A percentile compares a stretch with the other conserved stretches of the same genome.
Evolutionary conservation across 768 basidiomycete species (phyloP).

Genomic region (Boletus pseudopeckii): DNA sequence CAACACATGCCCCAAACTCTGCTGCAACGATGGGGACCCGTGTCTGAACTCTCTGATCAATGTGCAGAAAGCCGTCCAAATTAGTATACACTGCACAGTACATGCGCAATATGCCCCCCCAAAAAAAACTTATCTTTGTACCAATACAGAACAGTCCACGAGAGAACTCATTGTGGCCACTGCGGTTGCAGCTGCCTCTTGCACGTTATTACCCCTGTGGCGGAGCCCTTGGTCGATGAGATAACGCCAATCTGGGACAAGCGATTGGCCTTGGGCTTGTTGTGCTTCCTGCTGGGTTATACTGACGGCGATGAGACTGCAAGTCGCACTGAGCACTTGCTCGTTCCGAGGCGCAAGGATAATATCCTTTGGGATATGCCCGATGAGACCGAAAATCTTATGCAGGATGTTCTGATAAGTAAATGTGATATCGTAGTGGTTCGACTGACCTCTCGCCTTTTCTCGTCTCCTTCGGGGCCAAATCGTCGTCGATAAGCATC

Average conservation of each 20-base stretch:
- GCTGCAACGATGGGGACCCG: slow-evolving; percentile 55
- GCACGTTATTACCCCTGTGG: slow-evolving; percentile 59
- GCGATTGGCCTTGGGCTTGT: slow-evolving; percentile 34
- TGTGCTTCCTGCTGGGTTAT: slow-evolving; percentile 56
- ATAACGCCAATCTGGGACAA: slow-evolving; percentile 60
- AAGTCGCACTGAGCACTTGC: slow-evolving; percentile 67
- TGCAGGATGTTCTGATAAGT: neutral
- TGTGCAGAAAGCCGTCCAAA: slow-evolving; percentile 36
- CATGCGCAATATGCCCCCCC: slow-evolving; percentile 7
- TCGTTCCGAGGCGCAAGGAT: slow-evolving; percentile 68
- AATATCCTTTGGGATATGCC: slow-evolving; percentile 51
- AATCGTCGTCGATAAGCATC: slow-evolving; percentile 43
- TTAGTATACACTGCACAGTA: slow-evolving; percentile 13
- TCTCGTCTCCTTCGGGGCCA: slow-evolving; percentile 33
- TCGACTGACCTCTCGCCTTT: slow-evolving; percentile 43
- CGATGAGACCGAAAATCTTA: slow-evolving; percentile 67
- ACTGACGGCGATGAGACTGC: slow-evolving; percentile 62
- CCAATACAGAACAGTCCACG: slow-evolving; percentile 56
- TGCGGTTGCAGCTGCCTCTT: slow-evolving; percentile 72
- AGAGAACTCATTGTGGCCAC: slow-evolving; percentile 68
- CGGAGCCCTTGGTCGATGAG: slow-evolving; percentile 72
- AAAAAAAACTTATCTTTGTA: slow-evolving; percentile 66
- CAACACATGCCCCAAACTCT: slow-evolving; percentile 68
- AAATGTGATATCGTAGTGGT: neutral
- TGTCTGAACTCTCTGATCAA: slow-evolving; percentile 60